phyloP scores from a whole-genome alignment of 495 filamentous ascomycete genomes.

The Chaetomium tenue region DNA sequence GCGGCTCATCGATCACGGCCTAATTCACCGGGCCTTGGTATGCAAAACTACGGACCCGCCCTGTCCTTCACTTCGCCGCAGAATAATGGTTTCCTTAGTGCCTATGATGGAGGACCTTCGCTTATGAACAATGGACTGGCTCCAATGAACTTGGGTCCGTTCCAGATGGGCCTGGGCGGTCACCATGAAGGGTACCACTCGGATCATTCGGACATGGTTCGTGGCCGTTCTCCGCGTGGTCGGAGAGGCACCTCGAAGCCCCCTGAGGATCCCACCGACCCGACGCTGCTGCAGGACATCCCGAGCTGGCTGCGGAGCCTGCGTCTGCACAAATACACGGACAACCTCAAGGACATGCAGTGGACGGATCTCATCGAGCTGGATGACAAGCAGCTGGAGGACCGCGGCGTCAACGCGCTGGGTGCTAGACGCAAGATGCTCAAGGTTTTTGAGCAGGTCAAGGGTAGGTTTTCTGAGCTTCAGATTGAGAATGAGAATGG shows the following conservation, averaged over 20 bases:
- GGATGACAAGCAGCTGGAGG: constrained; percentile 90
- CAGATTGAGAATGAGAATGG: not conserved
- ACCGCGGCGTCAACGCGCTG: constrained; percentile 89
- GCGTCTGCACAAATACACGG: constrained; percentile 96
- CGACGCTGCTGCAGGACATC: constrained; percentile 87
- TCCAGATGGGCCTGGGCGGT: constrained; percentile 55
- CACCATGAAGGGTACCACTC: constrained; percentile 84
- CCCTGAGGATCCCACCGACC: constrained; percentile 95
- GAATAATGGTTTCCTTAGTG: constrained; percentile 90
- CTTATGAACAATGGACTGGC: constrained; percentile 73
- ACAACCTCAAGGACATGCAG: constrained; percentile 93
- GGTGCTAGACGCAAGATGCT: constrained; percentile 97
- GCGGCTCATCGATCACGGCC: constrained; percentile 83
- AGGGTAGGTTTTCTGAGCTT: constrained; percentile 47
- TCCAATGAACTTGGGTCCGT: constrained; percentile 70
- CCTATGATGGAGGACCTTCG: constrained; percentile 73
- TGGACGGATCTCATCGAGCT: constrained; percentile 93
- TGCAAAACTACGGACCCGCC: constrained; percentile 65
- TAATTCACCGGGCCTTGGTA: constrained; percentile 83
- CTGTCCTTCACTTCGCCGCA: constrained; percentile 86
- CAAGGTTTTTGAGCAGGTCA: constrained; percentile 97
- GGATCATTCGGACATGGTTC: constrained; percentile 84
- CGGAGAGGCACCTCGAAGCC: constrained; percentile 94
- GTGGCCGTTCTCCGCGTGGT: constrained; percentile 89
- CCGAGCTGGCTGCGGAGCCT: constrained; percentile 93